Evolutionary conservation across 192 early-diverging fungal genomes (phyloP).

Genomic region (Kappamyces sp.): DNA sequence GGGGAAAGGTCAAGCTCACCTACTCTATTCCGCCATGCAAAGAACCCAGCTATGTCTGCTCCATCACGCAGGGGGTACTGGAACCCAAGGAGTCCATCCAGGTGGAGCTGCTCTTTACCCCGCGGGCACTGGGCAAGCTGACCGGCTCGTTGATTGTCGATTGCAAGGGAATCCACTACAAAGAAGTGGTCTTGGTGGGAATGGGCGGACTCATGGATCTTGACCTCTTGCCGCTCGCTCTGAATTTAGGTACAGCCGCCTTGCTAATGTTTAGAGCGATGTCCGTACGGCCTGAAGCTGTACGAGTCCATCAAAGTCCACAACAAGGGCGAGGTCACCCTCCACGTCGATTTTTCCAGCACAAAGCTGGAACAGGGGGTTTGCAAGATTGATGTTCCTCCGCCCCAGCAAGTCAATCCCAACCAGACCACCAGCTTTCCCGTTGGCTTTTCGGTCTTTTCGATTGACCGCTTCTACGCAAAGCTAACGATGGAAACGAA

Average conservation of each 20-base stretch:
- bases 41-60: slow-evolving; percentile 36
- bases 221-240: slow-evolving; percentile 39
- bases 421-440: slow-evolving; percentile 25
- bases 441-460: slow-evolving; percentile 33
- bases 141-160: slow-evolving; percentile 50
- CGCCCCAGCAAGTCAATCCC: slow-evolving; percentile 31
- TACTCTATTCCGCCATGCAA: slow-evolving; percentile 47
- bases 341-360: slow-evolving; percentile 32
- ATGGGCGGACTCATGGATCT: slow-evolving; percentile 51
- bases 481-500: slow-evolving; percentile 37
- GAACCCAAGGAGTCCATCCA: slow-evolving; percentile 41
- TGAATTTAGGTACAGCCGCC: slow-evolving; percentile 40
- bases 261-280: slow-evolving; percentile 29
- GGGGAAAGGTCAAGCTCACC: slow-evolving; percentile 52
- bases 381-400: slow-evolving; percentile 34
- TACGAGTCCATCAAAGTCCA: slow-evolving; percentile 34
- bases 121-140: slow-evolving; percentile 35
- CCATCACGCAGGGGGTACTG: slow-evolving; percentile 37
- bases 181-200: slow-evolving; percentile 54
- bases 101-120: slow-evolving; percentile 45
- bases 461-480: slow-evolving; percentile 30
- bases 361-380: slow-evolving; percentile 7
- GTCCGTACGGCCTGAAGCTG: slow-evolving; percentile 44
- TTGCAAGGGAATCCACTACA: slow-evolving; percentile 60
- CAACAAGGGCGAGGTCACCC: slow-evolving; percentile 49